phyloP scores from a whole-genome alignment of 805 yeast species.

The Wickerhamomyces hampshirensis region DNA sequence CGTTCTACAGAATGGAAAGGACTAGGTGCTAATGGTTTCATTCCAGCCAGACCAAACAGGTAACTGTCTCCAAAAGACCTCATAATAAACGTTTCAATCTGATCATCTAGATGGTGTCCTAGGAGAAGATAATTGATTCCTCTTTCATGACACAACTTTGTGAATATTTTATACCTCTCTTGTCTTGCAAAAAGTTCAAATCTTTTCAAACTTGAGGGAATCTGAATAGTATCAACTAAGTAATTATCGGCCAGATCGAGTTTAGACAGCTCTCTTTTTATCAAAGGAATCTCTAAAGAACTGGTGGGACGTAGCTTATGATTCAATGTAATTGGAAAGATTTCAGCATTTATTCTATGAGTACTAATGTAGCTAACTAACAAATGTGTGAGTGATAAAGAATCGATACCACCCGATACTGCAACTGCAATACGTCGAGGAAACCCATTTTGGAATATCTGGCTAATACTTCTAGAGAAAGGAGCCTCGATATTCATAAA shows the following conservation, averaged over 20 bases:
- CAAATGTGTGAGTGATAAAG: too few relatives aligned
- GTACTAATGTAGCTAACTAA: too few relatives aligned
- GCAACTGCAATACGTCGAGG: slow-evolving; percentile 46
- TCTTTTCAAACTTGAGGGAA: slow-evolving; percentile 21
- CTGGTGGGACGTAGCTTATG: slow-evolving; percentile 47
- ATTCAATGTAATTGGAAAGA: slow-evolving; percentile 61
- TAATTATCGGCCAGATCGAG: slow-evolving; percentile 24
- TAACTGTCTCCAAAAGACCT: slow-evolving; percentile 43
- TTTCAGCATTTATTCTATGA: slow-evolving; percentile 27
- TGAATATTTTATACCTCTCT: slow-evolving; percentile 44
- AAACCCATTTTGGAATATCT: background rate
- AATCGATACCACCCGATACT: slow-evolving; percentile 79
- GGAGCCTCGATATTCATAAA: background rate
- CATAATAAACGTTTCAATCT: slow-evolving; percentile 61
- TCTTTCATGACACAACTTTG: slow-evolving; percentile 33
- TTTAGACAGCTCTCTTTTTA: slow-evolving; percentile 11
- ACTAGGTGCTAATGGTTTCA: slow-evolving; percentile 27
- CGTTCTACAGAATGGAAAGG: slow-evolving; percentile 8
- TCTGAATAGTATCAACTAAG: slow-evolving; percentile 26
- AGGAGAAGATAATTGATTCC: slow-evolving; percentile 38
- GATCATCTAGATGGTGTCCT: slow-evolving; percentile 73
- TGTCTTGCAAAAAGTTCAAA: slow-evolving; percentile 60
- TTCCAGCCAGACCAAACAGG: slow-evolving; percentile 57
- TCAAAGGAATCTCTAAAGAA: slow-evolving; percentile 22
- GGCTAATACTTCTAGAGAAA: background rate